A percentile compares a stretch with the other conserved stretches of the same genome.
Evolutionary conservation across 2,329 filamentous ascomycete species (phyloP).

Genomic region (Fusarium mexicanum): DNA sequence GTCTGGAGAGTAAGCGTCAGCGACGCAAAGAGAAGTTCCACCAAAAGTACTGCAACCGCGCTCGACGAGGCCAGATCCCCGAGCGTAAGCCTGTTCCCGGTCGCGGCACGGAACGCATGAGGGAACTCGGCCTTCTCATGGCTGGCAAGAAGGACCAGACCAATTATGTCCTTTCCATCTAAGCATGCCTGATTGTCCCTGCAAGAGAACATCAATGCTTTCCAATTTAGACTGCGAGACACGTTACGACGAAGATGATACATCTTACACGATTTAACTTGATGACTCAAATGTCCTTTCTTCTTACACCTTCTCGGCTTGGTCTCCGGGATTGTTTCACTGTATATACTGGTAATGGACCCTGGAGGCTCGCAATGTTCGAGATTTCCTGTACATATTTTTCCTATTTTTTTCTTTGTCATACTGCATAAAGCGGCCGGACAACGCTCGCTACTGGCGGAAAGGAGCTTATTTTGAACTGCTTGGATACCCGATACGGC

Average conservation of each 20-base stretch:
- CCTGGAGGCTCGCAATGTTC: conserved; percentile 1
- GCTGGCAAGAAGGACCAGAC: conserved; percentile 80
- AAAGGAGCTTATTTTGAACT: conserved; percentile 36
- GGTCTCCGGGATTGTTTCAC: conserved; percentile 20
- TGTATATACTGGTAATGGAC: conserved; percentile 38
- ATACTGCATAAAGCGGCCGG: conserved; percentile 41
- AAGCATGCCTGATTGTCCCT: conserved; percentile 40
- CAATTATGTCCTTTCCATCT: conserved; percentile 82
- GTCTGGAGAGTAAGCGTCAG: conserved; percentile 92
- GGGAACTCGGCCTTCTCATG: conserved; percentile 81
- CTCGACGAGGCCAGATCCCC: conserved; percentile 71
- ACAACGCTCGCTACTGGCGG: conserved; percentile 38
- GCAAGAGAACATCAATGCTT: conserved; percentile 7
- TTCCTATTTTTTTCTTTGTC: conserved; percentile 19
- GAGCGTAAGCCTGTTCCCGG: conserved; percentile 79
- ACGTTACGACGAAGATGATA: conserved; percentile 24
- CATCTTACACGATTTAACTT: conserved; percentile 35
- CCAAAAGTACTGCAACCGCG: conserved; percentile 87
- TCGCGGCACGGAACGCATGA: conserved; percentile 91
- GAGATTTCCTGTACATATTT: conserved; percentile 38
- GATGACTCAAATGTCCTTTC: conserved; percentile 28
- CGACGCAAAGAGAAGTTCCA: conserved; percentile 92
- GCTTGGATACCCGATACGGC: conserved; percentile 49
- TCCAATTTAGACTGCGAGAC: conserved; percentile 24
- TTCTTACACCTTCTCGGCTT: conserved; percentile 15